These are phyloP conservation scores for Gynostemma pentaphyllum DNA, from an alignment of 306 rosid species.

Conservation along the genomic window DNA sequence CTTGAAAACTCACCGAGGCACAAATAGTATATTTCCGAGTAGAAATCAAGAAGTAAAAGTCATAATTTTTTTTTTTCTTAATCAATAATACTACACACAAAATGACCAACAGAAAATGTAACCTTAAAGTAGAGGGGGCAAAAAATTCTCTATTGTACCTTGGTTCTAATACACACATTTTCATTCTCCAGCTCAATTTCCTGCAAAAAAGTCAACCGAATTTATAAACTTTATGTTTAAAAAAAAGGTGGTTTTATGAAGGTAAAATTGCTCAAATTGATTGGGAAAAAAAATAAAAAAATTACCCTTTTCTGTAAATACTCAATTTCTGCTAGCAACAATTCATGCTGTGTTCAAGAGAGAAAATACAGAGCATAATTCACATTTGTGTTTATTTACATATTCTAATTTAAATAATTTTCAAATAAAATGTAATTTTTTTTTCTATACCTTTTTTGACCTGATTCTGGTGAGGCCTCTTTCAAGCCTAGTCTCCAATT, in stretches of 20 bases:
- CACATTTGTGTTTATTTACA: no score
- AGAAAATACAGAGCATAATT: no score
- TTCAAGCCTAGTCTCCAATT: slow-evolving; percentile 78
- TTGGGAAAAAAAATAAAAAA: not conserved
- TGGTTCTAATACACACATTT: slow-evolving; percentile 64
- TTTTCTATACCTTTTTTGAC: slow-evolving; percentile 59
- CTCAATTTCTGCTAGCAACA: slow-evolving; percentile 76
- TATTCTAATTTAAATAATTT: no score
- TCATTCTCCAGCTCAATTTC: slow-evolving; percentile 83
- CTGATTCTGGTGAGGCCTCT: slow-evolving; percentile 74
- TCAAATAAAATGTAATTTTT: not conserved
- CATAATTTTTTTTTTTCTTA: no score
- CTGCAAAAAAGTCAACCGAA: slow-evolving; percentile 17
- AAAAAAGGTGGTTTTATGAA: no score
- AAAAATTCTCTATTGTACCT: slow-evolving; percentile 31
- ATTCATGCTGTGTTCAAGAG: slow-evolving; percentile 53
- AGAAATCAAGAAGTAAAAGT: no score
- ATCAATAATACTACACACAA: no score
- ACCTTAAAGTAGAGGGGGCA: no score
- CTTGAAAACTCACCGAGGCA: no score
- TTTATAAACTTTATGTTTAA: no score
- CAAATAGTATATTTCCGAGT: no score
- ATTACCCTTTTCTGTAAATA: slow-evolving; percentile 65
- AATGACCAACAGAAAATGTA: no score
- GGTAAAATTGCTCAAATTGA: not conserved